Evolutionary conservation across 1,284 basidiomycete genomes (phyloP).

Genomic region (Fistulinella staudtii): DNA sequence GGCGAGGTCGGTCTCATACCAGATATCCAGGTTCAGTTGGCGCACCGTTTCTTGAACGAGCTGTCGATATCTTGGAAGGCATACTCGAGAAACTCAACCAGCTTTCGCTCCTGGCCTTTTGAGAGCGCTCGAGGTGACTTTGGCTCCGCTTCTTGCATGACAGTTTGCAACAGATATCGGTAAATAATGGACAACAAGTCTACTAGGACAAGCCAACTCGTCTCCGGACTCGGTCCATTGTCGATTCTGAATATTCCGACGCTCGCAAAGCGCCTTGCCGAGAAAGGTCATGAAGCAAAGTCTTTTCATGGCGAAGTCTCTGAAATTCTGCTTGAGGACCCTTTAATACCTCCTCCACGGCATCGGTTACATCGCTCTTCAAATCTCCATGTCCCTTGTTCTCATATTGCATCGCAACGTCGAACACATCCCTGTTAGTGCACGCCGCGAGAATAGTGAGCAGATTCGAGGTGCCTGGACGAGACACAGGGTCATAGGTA

Average conservation of each 20-base stretch:
- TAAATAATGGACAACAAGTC: slow-evolving; percentile 16
- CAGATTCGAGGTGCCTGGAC: slow-evolving; percentile 85
- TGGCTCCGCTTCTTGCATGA: too few relatives aligned
- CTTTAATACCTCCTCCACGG: slow-evolving; percentile 66
- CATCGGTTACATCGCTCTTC: slow-evolving; percentile 73
- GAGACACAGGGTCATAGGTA: slow-evolving; percentile 70
- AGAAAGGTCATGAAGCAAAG: slow-evolving; percentile 64
- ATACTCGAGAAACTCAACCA: slow-evolving; percentile 61
- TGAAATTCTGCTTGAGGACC: slow-evolving; percentile 70
- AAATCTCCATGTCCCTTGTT: slow-evolving; percentile 62
- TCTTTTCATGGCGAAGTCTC: slow-evolving; percentile 56
- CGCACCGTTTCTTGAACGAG: slow-evolving; percentile 69
- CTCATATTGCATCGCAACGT: slow-evolving; percentile 50
- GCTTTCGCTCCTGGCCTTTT: slow-evolving; percentile 55
- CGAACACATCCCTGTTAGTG: slow-evolving; percentile 45
- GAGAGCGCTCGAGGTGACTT: slow-evolving; percentile 32
- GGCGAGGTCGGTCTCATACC: background rate
- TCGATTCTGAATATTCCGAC: slow-evolving; percentile 52
- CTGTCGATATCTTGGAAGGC: slow-evolving; percentile 59
- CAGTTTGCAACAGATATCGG: background rate
- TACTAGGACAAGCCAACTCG: slow-evolving; percentile 56
- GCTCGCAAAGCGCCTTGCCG: slow-evolving; percentile 65
- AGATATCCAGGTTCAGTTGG: slow-evolving; percentile 8
- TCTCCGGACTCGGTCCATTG: slow-evolving; percentile 65
- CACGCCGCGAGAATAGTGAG: slow-evolving; percentile 75